Evolutionary conservation across 148 eudicot species (phyloP).

Genomic region (Linanthus parryae): DNA sequence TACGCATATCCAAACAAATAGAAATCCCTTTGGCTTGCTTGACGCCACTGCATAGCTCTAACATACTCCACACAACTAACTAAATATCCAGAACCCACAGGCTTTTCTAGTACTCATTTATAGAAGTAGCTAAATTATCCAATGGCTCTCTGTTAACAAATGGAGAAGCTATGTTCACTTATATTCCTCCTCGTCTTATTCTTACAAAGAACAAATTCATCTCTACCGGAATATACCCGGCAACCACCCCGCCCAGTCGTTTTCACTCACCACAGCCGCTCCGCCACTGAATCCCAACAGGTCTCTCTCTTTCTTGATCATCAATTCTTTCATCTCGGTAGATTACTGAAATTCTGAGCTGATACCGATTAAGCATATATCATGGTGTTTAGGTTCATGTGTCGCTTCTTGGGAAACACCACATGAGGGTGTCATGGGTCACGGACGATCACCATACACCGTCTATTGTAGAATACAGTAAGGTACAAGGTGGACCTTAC

Average conservation of each 20-base stretch:
- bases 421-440: slow-evolving; percentile 69
- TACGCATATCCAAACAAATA: no score
- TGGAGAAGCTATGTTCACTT: no score
- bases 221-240: slow-evolving; percentile 32
- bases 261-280: slow-evolving; percentile 27
- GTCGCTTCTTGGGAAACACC: slow-evolving; percentile 65
- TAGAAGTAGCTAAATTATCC: no score
- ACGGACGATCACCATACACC: slow-evolving; percentile 41
- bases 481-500: slow-evolving; percentile 35
- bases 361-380: background rate
- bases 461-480: slow-evolving; percentile 71
- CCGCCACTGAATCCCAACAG: slow-evolving; percentile 52
- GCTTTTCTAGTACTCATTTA: no score
- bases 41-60: no score
- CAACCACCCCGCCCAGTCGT: slow-evolving; percentile 34
- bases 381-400: slow-evolving; percentile 51
- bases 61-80: no score
- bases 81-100: no score
- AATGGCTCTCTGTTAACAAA: no score
- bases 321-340: background rate
- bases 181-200: no score
- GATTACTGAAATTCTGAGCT: background rate
- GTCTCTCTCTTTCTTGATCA: slow-evolving; percentile 13
- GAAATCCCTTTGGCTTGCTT: no score
- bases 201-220: no score